Evolutionary conservation across 495 filamentous ascomycete species (phyloP), one percentile per base, ranked within the genome.

Genomic region (Penicillium desertorum): DNA sequence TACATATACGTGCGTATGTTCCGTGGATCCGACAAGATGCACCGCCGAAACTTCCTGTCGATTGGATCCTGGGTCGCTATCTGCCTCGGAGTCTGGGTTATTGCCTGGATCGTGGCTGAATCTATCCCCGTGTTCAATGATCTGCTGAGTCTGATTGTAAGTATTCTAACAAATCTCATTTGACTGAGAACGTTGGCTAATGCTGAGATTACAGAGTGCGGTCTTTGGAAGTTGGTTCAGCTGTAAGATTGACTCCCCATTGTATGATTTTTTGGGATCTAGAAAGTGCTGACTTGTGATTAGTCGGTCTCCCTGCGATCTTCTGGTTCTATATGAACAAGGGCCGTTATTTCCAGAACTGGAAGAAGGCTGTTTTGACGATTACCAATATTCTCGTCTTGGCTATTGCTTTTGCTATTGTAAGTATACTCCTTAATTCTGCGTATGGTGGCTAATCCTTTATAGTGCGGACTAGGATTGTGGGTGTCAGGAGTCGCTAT

Each of bases 71-170:
- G 88, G 88, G 66, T 86, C 1, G 70, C 57, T 8, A 81, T 90
- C 23, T 78, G 81, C 20, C 53, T 80, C 8, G 57, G 62, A 53
- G 70, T 89, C 39, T 89, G 87, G 70, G 43, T 85, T 12, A 54
- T 89, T 10, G 82, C 86, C 5, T 91, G 85, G 83, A 67, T 90
- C 56, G 84, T 92, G 59, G 86, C 87, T 4, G 83, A 87, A 62
- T 81, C 84, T 3, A 87, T 91, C 25, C 89, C 88, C 0, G 83
- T 87, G 59, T 91, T 91, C 72, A 84, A 81, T 57, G 80, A 86
- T 48, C 62, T 91, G 55, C 67, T 90, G 45, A 78, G 78, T 54
- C 58, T 83, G 52, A 77, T 81, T 53, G 71, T 75, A 62, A 47
- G 73, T 65, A 22, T 34, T 37, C 3, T 22, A 11, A 25, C 19